Percentiles rank a stretch among this genome's conserved stretches.
Evolutionary conservation across 768 basidiomycete species (phyloP).

Genomic region (Russula ochroleuca): DNA sequence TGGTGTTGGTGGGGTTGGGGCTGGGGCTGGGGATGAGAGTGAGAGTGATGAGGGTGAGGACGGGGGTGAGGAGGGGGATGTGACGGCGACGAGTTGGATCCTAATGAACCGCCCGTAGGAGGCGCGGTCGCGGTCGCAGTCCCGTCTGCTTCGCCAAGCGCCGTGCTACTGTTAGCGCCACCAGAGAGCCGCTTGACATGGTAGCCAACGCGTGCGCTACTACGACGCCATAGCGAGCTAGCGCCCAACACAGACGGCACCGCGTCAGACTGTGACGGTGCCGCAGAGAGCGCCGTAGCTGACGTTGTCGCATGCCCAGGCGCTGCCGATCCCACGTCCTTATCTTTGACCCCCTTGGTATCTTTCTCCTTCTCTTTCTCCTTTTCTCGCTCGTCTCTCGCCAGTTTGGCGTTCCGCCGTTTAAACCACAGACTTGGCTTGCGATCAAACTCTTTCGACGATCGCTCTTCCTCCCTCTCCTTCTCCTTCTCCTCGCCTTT

Average conservation of each 20-base stretch:
- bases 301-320: constrained; percentile 7
- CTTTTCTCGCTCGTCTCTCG: constrained; percentile 22
- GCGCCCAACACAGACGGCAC: constrained; percentile 18
- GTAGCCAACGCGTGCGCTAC: constrained; percentile 14
- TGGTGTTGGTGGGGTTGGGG: not conserved
- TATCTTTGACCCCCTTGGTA: constrained; percentile 16
- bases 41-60: not conserved
- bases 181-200: constrained; percentile 18
- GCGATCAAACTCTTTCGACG: constrained; percentile 38
- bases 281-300: constrained; percentile 13
- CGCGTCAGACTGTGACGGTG: constrained; percentile 23
- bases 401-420: constrained; percentile 43
- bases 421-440: constrained; percentile 51
- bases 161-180: constrained; percentile 5
- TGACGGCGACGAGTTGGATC: not conserved
- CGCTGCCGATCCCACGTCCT: not conserved
- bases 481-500: constrained; percentile 26
- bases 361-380: constrained; percentile 26
- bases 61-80: not conserved
- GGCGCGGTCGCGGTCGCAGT: not conserved
- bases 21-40: not conserved
- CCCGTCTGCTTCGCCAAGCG: constrained; percentile 8
- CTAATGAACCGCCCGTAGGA: not conserved
- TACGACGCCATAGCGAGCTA: constrained; percentile 25
- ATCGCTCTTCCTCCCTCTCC: constrained; percentile 34